These are phyloP conservation scores for Penicillium samsonianum DNA, from an alignment of 495 filamentous ascomycete genomes.

Conservation along the genomic window DNA sequence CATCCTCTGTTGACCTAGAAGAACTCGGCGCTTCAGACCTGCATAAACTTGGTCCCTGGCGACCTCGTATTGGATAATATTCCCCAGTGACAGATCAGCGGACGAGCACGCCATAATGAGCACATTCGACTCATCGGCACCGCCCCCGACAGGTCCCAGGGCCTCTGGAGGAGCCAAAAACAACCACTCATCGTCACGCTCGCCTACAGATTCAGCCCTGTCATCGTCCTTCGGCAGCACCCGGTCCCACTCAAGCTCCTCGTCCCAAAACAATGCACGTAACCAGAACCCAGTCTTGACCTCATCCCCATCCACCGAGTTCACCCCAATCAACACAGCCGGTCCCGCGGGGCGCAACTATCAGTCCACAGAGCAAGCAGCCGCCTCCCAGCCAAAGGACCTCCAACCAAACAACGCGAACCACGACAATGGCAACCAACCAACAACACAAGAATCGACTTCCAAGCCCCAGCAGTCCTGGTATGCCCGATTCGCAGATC, in stretches of 20 bases:
- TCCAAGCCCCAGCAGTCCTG: constrained; percentile 40
- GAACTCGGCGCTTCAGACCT: constrained; percentile 12
- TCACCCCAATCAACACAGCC: constrained; percentile 35
- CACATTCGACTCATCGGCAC: constrained; percentile 34
- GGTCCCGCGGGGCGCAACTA: constrained; percentile 35
- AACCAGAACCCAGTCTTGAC: constrained; percentile 16
- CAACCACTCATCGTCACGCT: constrained; percentile 31
- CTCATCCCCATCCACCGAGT: constrained; percentile 28
- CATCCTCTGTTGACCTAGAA: not conserved
- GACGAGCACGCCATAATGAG: constrained; percentile 46
- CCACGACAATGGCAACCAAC: constrained; percentile 2
- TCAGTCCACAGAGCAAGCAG: constrained; percentile 33
- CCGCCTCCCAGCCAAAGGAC: constrained; percentile 12
- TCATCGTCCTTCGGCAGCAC: constrained; percentile 30
- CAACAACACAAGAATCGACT: constrained; percentile 8
- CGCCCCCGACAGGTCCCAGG: constrained; percentile 25
- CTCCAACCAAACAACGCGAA: not conserved
- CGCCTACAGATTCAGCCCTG: constrained; percentile 25
- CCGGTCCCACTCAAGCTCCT: constrained; percentile 27
- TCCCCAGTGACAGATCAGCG: constrained; percentile 18
- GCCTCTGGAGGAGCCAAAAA: constrained; percentile 18
- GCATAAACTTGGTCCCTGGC: constrained; percentile 14
- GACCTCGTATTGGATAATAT: constrained; percentile 19
- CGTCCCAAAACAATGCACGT: constrained; percentile 19
- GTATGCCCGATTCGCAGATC: constrained; percentile 57